Evolutionary conservation across 2,329 filamentous ascomycete species (phyloP), one percentile per base, ranked within the genome.

Genomic region (Fusarium sp.): DNA sequence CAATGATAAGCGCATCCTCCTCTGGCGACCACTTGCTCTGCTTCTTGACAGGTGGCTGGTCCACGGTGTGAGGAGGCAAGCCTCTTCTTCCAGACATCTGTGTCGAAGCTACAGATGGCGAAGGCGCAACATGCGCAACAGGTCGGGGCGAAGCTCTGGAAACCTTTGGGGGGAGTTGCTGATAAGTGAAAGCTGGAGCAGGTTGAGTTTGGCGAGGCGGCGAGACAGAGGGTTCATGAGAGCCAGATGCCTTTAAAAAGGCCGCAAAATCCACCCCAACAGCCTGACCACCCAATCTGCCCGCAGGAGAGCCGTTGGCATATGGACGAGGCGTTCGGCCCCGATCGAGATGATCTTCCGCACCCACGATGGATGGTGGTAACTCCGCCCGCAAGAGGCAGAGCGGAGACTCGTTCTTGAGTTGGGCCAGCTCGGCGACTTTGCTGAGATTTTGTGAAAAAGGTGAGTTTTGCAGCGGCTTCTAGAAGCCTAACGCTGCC

Each of bases 1-100:
- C 93, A 75, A 98, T 97, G 74, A 97, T 97, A 51, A 96, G 84
- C n/a, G 92, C 89, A 80, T 98, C 94, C 80, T 98, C 95, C 67
- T 98, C 94, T 1, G 92, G 86, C 7, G 93, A 97, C 96, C 96
- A 98, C 81, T 98, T 98, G 78, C 93, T 97, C 80, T 98, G 94
- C 82, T 95, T 97, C 84, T 96, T 97, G 34, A 93, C 92, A 22
- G 93, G 93, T 40, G 91, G 92, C 44, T 91, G 92, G 73, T 90
- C 87, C 32, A 84, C 78, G 18, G 83, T 82, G 76, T 90, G 86
- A 32, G 86, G 79, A 54, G 77, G 75, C 75, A 79, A 78, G 55
- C 74, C 76, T 70, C 79, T 78, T 61, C 77, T 74, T 63, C 67
- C 76, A 70, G 74, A 73, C 73, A 78, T 77, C 52, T 75, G 70